A percentile compares a stretch with the other conserved stretches of the same genome.
Conservation (phyloP, 139 green algal species). For the Chlamydomonas sp. region DNA sequence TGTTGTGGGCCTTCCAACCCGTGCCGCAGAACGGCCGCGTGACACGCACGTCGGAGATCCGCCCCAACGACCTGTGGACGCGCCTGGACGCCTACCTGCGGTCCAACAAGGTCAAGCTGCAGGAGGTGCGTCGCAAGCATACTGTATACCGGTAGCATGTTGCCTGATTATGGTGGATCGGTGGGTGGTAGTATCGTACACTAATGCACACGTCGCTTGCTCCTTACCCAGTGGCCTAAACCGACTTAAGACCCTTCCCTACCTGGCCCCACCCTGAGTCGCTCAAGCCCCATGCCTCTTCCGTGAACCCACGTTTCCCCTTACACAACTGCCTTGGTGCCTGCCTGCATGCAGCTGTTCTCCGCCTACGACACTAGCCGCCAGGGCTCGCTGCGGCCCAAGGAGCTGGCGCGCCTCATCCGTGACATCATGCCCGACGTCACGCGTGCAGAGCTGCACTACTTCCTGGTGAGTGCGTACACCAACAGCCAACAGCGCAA, state of each 20-base stretch:
- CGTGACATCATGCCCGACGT: constrained; percentile 34
- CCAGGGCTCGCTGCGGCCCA: constrained; percentile 41
- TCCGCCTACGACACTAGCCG: constrained; percentile 17
- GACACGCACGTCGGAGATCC: constrained; percentile 15
- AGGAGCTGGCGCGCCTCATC: constrained; percentile 44
- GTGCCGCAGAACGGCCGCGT: constrained; percentile 24
- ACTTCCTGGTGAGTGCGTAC: constrained; percentile 43
- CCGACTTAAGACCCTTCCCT: no score
- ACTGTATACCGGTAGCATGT: no score
- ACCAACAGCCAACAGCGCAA: no score
- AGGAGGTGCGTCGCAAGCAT: constrained; percentile 6
- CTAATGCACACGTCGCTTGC: no score
- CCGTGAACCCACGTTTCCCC: no score
- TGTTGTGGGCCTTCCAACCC: not conserved
- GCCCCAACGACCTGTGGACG: constrained; percentile 36
- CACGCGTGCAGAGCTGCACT: constrained; percentile 43
- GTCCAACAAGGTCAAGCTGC: constrained; percentile 27
- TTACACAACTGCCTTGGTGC: no score
- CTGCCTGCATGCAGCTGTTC: constrained; percentile 7
- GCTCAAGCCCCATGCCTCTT: no score
- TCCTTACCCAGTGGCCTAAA: no score
- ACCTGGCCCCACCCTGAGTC: no score
- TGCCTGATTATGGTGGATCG: no score
- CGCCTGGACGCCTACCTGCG: constrained; percentile 34
- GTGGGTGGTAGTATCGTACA: no score